Base-by-base conservation (phyloP, 441 rosid genomes). In the Gossypium gossypioides region DNA sequence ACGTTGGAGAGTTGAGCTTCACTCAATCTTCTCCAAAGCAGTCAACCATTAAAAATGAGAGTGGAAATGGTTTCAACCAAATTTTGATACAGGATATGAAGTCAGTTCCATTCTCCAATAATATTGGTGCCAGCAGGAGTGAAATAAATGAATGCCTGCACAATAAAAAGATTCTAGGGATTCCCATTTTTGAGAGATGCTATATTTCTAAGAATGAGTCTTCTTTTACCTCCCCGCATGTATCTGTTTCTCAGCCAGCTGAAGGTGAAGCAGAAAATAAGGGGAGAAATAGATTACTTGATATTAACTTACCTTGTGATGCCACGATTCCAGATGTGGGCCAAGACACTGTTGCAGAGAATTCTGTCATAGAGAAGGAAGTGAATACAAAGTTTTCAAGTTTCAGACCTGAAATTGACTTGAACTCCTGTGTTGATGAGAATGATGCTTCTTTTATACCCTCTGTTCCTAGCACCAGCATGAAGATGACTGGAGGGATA, bases 241-340 rank as follows among this genome's bases (percentile, higher is more conserved):
- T 69, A 44, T 75, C 73, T 40, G 71, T 74, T 59, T 74, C 79
- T 79, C 83, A 34, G 22, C 81, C 74, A 52, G 79, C 76, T 24
- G 87, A 74, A 74, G 80, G 46, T 55, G 77, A 74, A 81, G 73
- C 74, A 8, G 91, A 78, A 75, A 79, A 79, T 72, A 80, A 68
- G 58, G 76, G 72, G 77, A 86, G 77, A 77, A 75, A 40, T 68
- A 80, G 82, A 78, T 55, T 81, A 48, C 71, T 90, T 65, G 97
- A 94, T 82, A 94, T 90, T 71, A 94, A 91, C 85, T 77, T 88
- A 80, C 98, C 97, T 46, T 90, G 85, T 77, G 96, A 89, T 76
- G 75, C 74, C 37, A 76, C 80, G 3, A 77, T 67, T 77, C 77
- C 85, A 68, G 89, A 85, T 55, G 15, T 55, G 56, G 76, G 56